These are phyloP conservation scores for Torulaspora microellipsoides DNA, from an alignment of 805 yeast genomes.

Conservation along the genomic window DNA sequence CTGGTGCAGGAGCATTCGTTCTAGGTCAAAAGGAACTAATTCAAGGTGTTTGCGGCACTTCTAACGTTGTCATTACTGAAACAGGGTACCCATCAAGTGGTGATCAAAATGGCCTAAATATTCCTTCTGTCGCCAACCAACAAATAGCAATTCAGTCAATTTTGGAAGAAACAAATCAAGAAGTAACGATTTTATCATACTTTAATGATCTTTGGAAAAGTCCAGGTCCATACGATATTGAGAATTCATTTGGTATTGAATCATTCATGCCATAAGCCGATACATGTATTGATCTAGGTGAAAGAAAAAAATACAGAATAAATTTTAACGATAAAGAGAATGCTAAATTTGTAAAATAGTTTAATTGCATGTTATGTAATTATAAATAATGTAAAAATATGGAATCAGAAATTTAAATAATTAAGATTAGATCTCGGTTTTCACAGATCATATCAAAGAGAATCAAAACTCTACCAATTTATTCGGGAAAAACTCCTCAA, in stretches of 20 bases:
- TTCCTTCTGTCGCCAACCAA: slow-evolving; percentile 71
- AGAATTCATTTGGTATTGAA: slow-evolving; percentile 77
- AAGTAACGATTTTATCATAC: slow-evolving; percentile 71
- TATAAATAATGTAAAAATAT: slow-evolving; percentile 1
- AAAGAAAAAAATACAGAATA: too few species aligned
- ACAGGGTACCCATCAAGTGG: slow-evolving; percentile 89
- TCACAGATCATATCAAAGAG: not conserved
- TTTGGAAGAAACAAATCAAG: slow-evolving; percentile 51
- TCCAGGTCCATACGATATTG: slow-evolving; percentile 81
- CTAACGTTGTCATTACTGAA: slow-evolving; percentile 64
- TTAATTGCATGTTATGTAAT: slow-evolving; percentile 2
- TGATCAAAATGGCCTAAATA: slow-evolving; percentile 61
- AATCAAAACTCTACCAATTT: slow-evolving; percentile 50
- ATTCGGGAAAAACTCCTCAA: slow-evolving; percentile 62
- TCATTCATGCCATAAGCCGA: slow-evolving; percentile 23
- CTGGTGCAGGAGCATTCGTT: slow-evolving; percentile 66
- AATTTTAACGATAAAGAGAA: too few species aligned
- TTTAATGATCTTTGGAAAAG: slow-evolving; percentile 81
- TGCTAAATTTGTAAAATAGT: not conserved
- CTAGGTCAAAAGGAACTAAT: slow-evolving; percentile 56
- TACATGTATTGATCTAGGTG: too few species aligned
- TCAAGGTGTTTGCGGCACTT: slow-evolving; percentile 49
- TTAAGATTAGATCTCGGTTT: too few species aligned
- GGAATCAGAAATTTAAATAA: too few species aligned
- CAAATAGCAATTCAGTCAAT: slow-evolving; percentile 60